Conservation (phyloP, 83 land plant genomes). For the Thuja plicata region DNA sequence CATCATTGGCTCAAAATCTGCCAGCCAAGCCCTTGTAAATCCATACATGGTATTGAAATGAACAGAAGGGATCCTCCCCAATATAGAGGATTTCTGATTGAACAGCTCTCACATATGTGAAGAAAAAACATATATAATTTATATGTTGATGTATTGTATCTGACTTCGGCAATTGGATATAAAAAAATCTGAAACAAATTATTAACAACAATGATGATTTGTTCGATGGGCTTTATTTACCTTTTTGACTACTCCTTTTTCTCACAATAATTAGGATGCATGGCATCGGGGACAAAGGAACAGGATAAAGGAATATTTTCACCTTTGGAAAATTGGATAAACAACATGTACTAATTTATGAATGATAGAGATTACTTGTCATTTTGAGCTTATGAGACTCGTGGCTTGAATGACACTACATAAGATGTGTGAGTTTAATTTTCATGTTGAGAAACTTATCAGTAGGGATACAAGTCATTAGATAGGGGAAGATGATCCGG, state of each 20-base stretch:
- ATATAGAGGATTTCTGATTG: conserved; percentile 56
- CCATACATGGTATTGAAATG: conserved; percentile 72
- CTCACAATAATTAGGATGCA: not conserved
- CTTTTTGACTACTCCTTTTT: not conserved
- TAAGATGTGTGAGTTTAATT: not conserved
- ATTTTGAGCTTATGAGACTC: not conserved
- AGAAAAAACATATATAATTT: not conserved
- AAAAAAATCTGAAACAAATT: not conserved
- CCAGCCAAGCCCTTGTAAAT: conserved; percentile 67
- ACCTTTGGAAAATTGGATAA: not conserved
- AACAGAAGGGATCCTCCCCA: conserved; percentile 84
- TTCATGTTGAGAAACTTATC: not conserved
- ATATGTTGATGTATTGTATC: not conserved
- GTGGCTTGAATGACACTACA: not conserved
- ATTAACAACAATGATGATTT: not conserved
- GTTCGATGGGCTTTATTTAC: not conserved
- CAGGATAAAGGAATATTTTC: not conserved
- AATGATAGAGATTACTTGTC: too few species aligned
- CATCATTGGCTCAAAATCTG: too few species aligned
- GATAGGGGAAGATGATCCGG: not conserved
- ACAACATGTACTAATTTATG: not conserved
- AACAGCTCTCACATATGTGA: conserved; percentile 82
- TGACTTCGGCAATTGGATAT: not conserved
- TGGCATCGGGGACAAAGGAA: too few species aligned
- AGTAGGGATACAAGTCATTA: not conserved